These are phyloP conservation scores for Trichocladium uniseriatum DNA, from an alignment of 495 filamentous ascomycete species.

Conservation along the genomic window DNA sequence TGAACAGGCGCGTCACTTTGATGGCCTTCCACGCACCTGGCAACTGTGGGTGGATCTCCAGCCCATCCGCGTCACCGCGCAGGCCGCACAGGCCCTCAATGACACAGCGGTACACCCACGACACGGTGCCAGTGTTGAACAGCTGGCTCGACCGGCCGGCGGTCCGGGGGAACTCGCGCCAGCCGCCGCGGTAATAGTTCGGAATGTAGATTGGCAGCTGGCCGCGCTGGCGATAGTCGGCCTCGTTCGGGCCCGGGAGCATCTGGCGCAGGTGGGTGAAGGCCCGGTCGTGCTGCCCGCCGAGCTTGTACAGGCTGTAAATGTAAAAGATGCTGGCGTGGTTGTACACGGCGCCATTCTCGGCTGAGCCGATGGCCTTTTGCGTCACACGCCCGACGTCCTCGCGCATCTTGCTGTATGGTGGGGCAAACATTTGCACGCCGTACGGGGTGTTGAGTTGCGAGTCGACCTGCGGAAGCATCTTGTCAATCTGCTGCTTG, in stretches of 20 bases:
- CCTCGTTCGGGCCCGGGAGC: constrained; percentile 42
- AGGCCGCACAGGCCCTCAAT: constrained; percentile 47
- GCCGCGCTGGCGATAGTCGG: constrained; percentile 44
- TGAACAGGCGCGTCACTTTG: constrained; percentile 40
- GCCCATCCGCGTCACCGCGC: constrained; percentile 38
- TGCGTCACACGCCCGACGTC: constrained; percentile 51
- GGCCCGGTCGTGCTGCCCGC: constrained; percentile 40
- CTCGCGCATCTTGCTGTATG: constrained; percentile 46
- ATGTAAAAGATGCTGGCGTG: constrained; percentile 47
- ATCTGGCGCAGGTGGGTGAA: constrained; percentile 42
- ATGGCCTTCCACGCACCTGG: constrained; percentile 41
- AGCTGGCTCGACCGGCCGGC: constrained; percentile 46
- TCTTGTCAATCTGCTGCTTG: constrained; percentile 32
- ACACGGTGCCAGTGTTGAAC: constrained; percentile 50
- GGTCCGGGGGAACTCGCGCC: constrained; percentile 40
- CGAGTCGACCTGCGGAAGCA: constrained; percentile 41
- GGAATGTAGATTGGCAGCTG: constrained; percentile 49
- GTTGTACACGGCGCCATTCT: constrained; percentile 50
- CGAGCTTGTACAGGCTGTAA: constrained; percentile 41
- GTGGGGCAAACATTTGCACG: constrained; percentile 44
- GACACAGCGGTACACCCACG: constrained; percentile 47
- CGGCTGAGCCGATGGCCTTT: constrained; percentile 47
- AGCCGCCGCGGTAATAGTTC: constrained; percentile 50
- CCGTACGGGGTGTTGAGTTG: constrained; percentile 46
- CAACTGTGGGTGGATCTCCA: constrained; percentile 40